Conservation (phyloP, 768 basidiomycete species). For the Mycena kentingensis region DNA sequence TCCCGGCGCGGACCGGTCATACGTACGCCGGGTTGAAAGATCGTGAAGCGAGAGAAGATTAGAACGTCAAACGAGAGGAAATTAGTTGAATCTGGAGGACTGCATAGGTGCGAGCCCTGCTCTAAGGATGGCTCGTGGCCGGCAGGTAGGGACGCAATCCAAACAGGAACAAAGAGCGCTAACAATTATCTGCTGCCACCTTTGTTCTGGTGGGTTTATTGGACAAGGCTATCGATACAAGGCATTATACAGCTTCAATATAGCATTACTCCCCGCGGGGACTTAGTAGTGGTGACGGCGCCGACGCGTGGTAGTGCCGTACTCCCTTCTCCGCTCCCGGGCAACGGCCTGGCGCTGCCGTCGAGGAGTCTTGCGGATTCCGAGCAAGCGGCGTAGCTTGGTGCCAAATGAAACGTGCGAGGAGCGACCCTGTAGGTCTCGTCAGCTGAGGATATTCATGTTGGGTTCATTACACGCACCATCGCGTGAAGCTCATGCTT, state of each 20-base stretch:
- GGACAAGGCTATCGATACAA: conserved; percentile 3
- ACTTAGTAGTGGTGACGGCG: neutral
- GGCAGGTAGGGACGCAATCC: neutral
- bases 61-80: too few relatives aligned
- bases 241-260: neutral
- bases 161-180: neutral
- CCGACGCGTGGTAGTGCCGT: neutral
- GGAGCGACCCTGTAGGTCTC: conserved; percentile 40
- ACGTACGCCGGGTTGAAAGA: too few relatives aligned
- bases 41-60: too few relatives aligned
- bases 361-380: conserved; percentile 49
- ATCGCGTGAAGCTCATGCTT: conserved; percentile 47
- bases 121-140: too few relatives aligned
- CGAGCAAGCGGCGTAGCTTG: conserved; percentile 52
- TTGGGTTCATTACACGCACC: conserved; percentile 34
- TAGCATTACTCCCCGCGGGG: neutral
- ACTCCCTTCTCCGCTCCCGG: conserved; percentile 2
- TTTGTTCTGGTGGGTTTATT: too few relatives aligned
- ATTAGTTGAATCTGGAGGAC: too few relatives aligned
- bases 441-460: neutral
- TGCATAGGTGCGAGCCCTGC: too few relatives aligned
- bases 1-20: too few relatives aligned
- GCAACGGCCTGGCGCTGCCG: conserved; percentile 10
- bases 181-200: neutral
- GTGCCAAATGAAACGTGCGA: conserved; percentile 54